Evolutionary conservation across 2,329 filamentous ascomycete species (phyloP), one percentile per base, ranked within the genome.

Genomic region (Arachnomyces sp.): DNA sequence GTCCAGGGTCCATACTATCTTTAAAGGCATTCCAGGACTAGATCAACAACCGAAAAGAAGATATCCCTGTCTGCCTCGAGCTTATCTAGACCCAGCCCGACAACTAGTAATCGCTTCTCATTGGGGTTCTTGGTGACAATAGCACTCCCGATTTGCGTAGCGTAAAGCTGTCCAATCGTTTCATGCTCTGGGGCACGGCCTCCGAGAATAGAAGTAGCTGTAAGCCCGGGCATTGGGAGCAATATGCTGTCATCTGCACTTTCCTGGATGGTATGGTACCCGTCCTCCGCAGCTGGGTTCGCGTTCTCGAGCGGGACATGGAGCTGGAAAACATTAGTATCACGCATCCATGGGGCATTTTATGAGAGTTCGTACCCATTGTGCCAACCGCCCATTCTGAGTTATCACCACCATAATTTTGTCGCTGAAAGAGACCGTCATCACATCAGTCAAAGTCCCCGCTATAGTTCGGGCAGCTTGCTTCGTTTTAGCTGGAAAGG

Each of bases 391-490:
- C 5, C 89, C 90, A 45, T 82, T 77, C 65, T 96, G 92, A 0
- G 84, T 85, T 44, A 96, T 74, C 1, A 88, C 95, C 47, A 98
- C 70, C 52, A 98, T 67, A 53, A 98, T 87, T 64, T 87, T 94
- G 73, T 96, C 92, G 7, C 81, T 74, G 64, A 96, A 96, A 52
- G 73, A 77, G 39, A 88, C 70, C 8, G 74, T 73, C 30, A 78
- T 80, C 28, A 85, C 81, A 49, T 87, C 79, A 1, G 92, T 96
- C 28, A 72, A 61, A 15, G 81, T 61, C 20, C 78, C 79, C 46
- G 81, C 77, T 45, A 95, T 77, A 2, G 70, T 58, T 2, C 81
- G 81, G 1, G 71, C 70, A 11, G 70, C 71, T 45, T 72, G 70
- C 38, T 73, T 79, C 2, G 77, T 81, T 8, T 68, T 65, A 3